A percentile compares a stretch with the other conserved stretches of the same genome.
These are phyloP conservation scores for Ilex aquifolium DNA, from an alignment of 257 asterid genomes.

Conservation along the genomic window DNA sequence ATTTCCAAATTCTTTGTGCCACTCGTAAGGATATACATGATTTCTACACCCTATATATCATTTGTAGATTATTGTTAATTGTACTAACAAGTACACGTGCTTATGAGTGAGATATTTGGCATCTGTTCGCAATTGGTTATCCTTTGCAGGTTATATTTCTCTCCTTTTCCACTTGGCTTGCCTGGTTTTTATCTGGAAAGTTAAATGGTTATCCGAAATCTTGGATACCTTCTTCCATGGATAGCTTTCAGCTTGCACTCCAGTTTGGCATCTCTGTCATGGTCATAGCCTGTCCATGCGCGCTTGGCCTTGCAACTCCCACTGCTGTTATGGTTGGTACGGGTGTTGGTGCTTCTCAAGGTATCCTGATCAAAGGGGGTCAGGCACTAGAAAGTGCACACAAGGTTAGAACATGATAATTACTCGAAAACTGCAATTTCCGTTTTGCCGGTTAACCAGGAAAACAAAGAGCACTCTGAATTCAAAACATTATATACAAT, in stretches of 20 bases:
- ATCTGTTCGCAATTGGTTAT: background rate
- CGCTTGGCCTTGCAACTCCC: conserved; percentile 87
- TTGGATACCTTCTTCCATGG: conserved; percentile 74
- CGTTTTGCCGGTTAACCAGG: too few species aligned
- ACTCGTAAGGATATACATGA: conserved; percentile 25
- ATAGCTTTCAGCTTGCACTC: conserved; percentile 74
- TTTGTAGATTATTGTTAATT: background rate
- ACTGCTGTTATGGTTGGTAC: conserved; percentile 94
- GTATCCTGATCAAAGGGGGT: conserved; percentile 87
- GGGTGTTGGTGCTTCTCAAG: conserved; percentile 77
- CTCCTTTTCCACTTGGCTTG: conserved; percentile 56
- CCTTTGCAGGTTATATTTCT: conserved; percentile 44
- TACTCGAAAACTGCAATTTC: too few species aligned
- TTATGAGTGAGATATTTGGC: too few species aligned
- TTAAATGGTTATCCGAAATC: conserved; percentile 50
- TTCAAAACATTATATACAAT: background rate
- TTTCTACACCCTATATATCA: background rate
- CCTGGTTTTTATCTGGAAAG: conserved; percentile 68
- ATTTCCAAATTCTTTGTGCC: conserved; percentile 63
- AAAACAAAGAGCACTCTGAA: background rate
- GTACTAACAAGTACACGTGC: too few species aligned
- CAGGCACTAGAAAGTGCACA: conserved; percentile 80
- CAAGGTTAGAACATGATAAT: conserved; percentile 34
- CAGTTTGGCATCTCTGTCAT: conserved; percentile 88
- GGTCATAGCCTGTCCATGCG: conserved; percentile 93